These are phyloP conservation scores for Oldenlandia corymbosa DNA, from an alignment of 257 asterid genomes.

Conservation along the genomic window DNA sequence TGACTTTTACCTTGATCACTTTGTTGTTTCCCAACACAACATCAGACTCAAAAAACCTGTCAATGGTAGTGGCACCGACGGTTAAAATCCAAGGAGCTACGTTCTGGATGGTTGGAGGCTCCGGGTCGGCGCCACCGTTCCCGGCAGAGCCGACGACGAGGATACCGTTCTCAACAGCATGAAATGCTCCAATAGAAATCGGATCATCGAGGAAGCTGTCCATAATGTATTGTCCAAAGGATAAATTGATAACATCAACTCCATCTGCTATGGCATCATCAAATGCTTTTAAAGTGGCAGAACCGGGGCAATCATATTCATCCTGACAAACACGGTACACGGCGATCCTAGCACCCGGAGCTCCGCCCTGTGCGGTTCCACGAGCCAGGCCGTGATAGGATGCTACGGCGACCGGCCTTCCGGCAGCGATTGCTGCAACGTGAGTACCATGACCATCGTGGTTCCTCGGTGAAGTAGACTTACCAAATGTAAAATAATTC, in stretches of 20 bases:
- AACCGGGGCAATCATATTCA: slow-evolving; percentile 51
- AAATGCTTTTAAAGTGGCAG: slow-evolving; percentile 54
- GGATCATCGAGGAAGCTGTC: slow-evolving; percentile 35
- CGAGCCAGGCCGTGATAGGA: slow-evolving; percentile 67
- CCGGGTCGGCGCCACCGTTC: slow-evolving; percentile 45
- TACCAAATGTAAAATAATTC: slow-evolving; percentile 33
- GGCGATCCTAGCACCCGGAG: slow-evolving; percentile 68
- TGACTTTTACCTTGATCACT: slow-evolving; percentile 59
- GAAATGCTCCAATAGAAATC: slow-evolving; percentile 70
- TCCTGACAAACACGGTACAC: slow-evolving; percentile 62
- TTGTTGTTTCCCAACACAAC: slow-evolving; percentile 52
- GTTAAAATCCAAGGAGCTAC: slow-evolving; percentile 87
- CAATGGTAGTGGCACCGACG: slow-evolving; percentile 80
- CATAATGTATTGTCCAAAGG: slow-evolving; percentile 41
- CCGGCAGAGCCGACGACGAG: slow-evolving; percentile 69
- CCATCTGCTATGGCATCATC: slow-evolving; percentile 77
- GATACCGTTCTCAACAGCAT: slow-evolving; percentile 63
- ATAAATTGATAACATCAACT: slow-evolving; percentile 58
- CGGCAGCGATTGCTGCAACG: slow-evolving; percentile 79
- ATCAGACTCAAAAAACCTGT: slow-evolving; percentile 56
- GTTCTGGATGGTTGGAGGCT: slow-evolving; percentile 31
- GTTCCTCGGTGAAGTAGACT: slow-evolving; percentile 43
- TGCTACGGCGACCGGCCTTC: slow-evolving; percentile 51
- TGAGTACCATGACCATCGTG: slow-evolving; percentile 82
- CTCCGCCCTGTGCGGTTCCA: slow-evolving; percentile 73